Percentiles rank a stretch among this genome's conserved stretches.
phyloP scores from a whole-genome alignment of 2,329 filamentous ascomycete genomes.

The Aspergillus sp. region DNA sequence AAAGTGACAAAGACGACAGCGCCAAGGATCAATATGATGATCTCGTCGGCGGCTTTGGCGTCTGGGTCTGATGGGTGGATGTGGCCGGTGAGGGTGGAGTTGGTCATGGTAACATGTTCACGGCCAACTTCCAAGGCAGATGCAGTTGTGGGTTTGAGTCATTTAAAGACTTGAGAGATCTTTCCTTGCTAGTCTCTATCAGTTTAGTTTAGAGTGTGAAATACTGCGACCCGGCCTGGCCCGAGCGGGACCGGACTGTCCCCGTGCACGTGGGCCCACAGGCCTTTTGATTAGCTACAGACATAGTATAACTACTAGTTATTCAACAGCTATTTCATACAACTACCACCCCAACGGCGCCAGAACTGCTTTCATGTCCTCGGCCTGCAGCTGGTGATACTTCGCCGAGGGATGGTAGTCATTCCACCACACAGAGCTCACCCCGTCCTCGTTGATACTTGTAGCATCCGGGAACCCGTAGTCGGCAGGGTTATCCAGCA shows the following conservation, averaged over 20 bases:
- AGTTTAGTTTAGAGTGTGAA: background rate
- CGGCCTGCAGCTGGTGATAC: too few relatives aligned
- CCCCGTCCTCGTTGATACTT: too few relatives aligned
- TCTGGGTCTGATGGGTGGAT: background rate
- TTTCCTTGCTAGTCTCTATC: background rate
- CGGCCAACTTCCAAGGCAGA: background rate
- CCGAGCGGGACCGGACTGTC: constrained; percentile 30
- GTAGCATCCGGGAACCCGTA: too few relatives aligned
- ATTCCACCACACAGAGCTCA: too few relatives aligned
- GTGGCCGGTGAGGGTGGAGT: background rate
- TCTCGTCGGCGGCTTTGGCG: background rate
- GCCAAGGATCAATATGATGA: background rate
- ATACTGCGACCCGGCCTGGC: constrained; percentile 8
- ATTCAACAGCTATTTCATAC: too few relatives aligned
- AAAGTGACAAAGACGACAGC: background rate
- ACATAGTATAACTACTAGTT: too few relatives aligned
- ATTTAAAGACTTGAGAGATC: background rate
- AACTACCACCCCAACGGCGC: too few relatives aligned
- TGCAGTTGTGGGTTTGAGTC: background rate
- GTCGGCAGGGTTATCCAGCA: too few relatives aligned
- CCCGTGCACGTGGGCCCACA: too few relatives aligned
- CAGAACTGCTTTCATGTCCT: too few relatives aligned
- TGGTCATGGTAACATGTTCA: background rate
- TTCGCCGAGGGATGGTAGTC: too few relatives aligned
- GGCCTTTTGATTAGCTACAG: too few relatives aligned